Conservation (phyloP, 441 rosid species). For the Arabidopsis lyrata region DNA sequence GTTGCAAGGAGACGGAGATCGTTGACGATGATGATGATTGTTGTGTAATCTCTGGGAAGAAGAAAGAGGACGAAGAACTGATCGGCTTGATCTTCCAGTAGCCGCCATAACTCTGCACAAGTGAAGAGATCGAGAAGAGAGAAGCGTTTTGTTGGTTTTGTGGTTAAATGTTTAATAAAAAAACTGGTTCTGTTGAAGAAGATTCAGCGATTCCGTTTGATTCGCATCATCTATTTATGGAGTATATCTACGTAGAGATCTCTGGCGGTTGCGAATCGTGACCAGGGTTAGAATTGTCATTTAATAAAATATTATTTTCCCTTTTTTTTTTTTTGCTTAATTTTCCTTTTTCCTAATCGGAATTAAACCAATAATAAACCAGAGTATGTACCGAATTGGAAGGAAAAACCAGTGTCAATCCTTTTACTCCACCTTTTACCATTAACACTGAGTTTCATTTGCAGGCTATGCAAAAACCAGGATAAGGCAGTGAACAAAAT, state of each 20-base stretch:
- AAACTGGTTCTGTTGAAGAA: background rate
- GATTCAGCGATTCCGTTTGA: conserved; percentile 27
- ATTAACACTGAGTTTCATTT: conserved; percentile 27
- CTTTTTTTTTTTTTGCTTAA: too few species aligned
- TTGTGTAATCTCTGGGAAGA: conserved; percentile 27
- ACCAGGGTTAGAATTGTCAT: conserved; percentile 16
- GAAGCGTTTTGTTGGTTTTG: background rate
- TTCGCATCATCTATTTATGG: conserved; percentile 35
- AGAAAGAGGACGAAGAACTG: conserved; percentile 31
- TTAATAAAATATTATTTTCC: background rate
- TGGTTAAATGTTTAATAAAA: background rate
- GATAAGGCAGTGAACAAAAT: conserved; percentile 41
- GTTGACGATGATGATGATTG: background rate
- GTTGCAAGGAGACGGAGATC: conserved; percentile 26
- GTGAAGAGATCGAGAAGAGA: conserved; percentile 7
- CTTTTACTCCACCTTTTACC: background rate
- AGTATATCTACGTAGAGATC: conserved; percentile 5
- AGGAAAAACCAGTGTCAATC: background rate
- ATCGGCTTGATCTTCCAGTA: conserved; percentile 37
- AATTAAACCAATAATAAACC: background rate
- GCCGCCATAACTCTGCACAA: conserved; percentile 32
- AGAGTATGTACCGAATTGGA: background rate
- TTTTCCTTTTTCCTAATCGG: background rate
- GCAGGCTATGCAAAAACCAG: conserved; percentile 17
- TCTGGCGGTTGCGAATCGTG: conserved; percentile 31